Base-by-base conservation (phyloP, 1,139 yeast genomes). In the Yamadazyma membranifaciens region DNA sequence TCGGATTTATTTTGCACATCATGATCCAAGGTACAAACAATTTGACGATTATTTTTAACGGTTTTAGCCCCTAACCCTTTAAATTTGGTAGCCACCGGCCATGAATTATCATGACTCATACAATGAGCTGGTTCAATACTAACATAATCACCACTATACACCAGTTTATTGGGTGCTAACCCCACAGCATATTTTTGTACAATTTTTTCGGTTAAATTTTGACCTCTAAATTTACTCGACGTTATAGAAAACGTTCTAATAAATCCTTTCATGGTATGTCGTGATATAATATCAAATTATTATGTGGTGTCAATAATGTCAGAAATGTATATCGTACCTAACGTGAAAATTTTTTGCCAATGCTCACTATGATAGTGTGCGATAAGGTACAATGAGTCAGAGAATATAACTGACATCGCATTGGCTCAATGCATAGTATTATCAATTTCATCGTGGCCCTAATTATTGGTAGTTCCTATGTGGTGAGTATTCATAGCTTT, bases 61-160 rank as follows among this genome's bases (percentile, higher is more conserved):
- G 79, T 72, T 16, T 80, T 79, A 34, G 97, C 98, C 1, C 98
- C 98, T 31, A 92, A 74, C 6, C 96, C 96, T 83, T 81, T 88
- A 65, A 94, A 92, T 67, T 92, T 92, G 56, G 92, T 75, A 1
- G 98, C 98, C 22, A 92, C 97, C 0, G 99, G 99, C 98, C 99
- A 92, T 38, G 97, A 84, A 65, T 92, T 92, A 63, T 92, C 99
- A 62, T 92, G 99, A 11, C 98, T 87, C 98, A 94, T 92, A 63
- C 96, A 92, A 68, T 92, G 96, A 6, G 96, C 94, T 7, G 99
- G 99, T 57, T 75, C 79, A 58, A 94, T 91, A 6, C 96, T 82
- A 41, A 94, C 98, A 65, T 91, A 92, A 67, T 94, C 98, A 14
- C 98, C 98, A 43, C 89, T 76, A 54, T 71, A 80, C 26, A 92